Percentiles rank a stretch among this genome's conserved stretches.
phyloP scores from a whole-genome alignment of 2,329 filamentous ascomycete species.

The Cytospora schulzeri region DNA sequence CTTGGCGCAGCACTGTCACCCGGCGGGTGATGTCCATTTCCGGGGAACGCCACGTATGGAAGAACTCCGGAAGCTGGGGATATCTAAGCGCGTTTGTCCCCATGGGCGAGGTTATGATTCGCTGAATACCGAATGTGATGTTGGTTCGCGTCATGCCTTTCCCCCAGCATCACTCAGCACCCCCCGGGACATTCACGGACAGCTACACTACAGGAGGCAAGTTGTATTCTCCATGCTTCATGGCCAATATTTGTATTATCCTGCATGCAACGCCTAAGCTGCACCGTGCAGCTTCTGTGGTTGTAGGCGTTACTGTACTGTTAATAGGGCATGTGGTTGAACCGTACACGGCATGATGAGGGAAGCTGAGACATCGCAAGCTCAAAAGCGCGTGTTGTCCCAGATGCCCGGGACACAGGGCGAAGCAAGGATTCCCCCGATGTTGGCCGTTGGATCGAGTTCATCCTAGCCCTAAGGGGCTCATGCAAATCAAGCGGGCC shows the following conservation, averaged over 20 bases:
- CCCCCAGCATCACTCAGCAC: constrained; percentile 9
- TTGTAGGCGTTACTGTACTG: constrained; percentile 7
- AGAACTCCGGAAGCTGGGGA: constrained; percentile 14
- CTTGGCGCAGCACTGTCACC: constrained; percentile 18
- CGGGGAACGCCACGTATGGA: constrained; percentile 15
- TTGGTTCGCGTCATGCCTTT: constrained; percentile 12
- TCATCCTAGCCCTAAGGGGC: constrained; percentile 17
- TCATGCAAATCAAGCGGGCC: constrained; percentile 16
- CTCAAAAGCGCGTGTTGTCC: constrained; percentile 1
- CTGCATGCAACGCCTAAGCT: background rate
- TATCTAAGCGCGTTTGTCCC: constrained; percentile 15
- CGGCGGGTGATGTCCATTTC: constrained; percentile 6
- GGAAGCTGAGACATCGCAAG: background rate
- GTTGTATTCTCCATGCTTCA: background rate
- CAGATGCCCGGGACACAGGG: constrained; percentile 17
- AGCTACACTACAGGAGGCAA: constrained; percentile 5
- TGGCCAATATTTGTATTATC: too few relatives aligned
- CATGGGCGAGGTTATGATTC: constrained; percentile 15
- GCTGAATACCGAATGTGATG: constrained; percentile 17
- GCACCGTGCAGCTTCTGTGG: background rate
- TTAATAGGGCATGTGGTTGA: constrained; percentile 11
- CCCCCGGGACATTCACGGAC: background rate
- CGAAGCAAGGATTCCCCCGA: constrained; percentile 13
- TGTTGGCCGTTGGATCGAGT: constrained; percentile 15
- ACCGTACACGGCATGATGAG: background rate